Percentiles rank a stretch among this genome's conserved stretches.
These are phyloP conservation scores for Smallanthus sonchifolius DNA, from an alignment of 129 eudicot genomes.

Conservation along the genomic window DNA sequence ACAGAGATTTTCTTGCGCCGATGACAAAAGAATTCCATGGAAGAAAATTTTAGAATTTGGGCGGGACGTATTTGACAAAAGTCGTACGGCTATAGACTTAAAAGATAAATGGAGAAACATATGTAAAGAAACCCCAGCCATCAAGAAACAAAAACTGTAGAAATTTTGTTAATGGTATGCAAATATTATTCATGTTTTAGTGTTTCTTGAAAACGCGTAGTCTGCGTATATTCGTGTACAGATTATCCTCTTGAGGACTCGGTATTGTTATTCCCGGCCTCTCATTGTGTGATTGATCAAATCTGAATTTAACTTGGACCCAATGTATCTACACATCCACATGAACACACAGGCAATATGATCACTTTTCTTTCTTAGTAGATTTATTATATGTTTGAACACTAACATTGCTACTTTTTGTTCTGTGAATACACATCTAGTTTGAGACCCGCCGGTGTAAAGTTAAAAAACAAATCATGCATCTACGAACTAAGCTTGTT, in stretches of 20 bases:
- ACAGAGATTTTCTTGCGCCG: slow-evolving; percentile 16
- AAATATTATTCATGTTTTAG: background rate
- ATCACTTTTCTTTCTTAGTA: no score
- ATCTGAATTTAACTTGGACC: background rate
- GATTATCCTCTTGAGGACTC: background rate
- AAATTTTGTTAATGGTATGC: background rate
- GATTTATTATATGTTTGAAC: no score
- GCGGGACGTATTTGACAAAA: slow-evolving; percentile 37
- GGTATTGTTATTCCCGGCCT: background rate
- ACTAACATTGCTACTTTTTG: no score
- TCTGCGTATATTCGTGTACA: background rate
- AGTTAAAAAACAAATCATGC: no score
- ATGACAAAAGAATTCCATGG: slow-evolving; percentile 57
- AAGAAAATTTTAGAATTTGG: slow-evolving; percentile 64
- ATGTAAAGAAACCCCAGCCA: slow-evolving; percentile 41
- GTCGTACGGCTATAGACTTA: slow-evolving; percentile 56
- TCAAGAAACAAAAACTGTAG: slow-evolving; percentile 22
- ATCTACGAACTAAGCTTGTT: no score
- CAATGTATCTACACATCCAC: no score
- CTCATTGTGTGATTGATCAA: background rate
- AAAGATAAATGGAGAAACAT: slow-evolving; percentile 92
- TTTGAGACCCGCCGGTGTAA: no score
- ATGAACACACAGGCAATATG: no score
- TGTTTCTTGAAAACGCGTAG: background rate
- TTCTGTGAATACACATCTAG: no score